Evolutionary conservation across 495 filamentous ascomycete species (phyloP).

Genomic region (Penicillium antarcticum): DNA sequence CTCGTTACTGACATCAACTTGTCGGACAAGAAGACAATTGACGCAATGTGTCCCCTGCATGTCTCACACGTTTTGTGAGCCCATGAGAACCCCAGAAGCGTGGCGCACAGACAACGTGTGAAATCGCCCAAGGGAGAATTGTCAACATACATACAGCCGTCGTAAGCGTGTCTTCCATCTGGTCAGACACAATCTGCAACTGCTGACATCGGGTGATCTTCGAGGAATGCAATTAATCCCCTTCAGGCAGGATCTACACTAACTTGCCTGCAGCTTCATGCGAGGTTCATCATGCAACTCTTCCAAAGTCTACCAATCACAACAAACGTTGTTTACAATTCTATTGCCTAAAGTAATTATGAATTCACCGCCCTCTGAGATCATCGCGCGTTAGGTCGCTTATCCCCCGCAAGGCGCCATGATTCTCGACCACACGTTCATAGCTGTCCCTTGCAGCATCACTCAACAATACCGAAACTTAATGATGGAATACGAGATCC

Average conservation of each 20-base stretch:
- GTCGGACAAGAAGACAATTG: not conserved
- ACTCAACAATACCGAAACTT: conserved; percentile 11
- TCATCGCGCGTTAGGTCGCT: conserved; percentile 10
- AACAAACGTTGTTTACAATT: too few species aligned
- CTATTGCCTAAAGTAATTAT: not conserved
- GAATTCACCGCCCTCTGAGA: not conserved
- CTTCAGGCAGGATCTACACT: conserved; percentile 17
- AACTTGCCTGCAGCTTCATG: conserved; percentile 11
- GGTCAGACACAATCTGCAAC: not conserved
- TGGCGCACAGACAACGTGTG: conserved; percentile 7
- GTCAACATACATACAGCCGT: not conserved
- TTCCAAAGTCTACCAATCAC: not conserved
- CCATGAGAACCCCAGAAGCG: conserved; percentile 10
- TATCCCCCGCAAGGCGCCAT: conserved; percentile 21
- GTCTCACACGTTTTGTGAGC: conserved; percentile 22
- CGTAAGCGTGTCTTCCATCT: conserved; percentile 4
- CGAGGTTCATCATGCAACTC: conserved; percentile 21
- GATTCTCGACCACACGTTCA: conserved; percentile 18
- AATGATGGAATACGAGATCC: conserved; percentile 16
- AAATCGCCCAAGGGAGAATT: conserved; percentile 4
- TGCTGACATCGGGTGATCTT: conserved; percentile 5
- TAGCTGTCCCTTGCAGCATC: conserved; percentile 48
- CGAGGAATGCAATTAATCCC: conserved; percentile 19
- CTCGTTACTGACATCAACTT: not conserved
- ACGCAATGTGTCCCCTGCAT: conserved; percentile 14